These are phyloP conservation scores for Tricholoma sp. DNA, from an alignment of 768 basidiomycete genomes.

Conservation along the genomic window DNA sequence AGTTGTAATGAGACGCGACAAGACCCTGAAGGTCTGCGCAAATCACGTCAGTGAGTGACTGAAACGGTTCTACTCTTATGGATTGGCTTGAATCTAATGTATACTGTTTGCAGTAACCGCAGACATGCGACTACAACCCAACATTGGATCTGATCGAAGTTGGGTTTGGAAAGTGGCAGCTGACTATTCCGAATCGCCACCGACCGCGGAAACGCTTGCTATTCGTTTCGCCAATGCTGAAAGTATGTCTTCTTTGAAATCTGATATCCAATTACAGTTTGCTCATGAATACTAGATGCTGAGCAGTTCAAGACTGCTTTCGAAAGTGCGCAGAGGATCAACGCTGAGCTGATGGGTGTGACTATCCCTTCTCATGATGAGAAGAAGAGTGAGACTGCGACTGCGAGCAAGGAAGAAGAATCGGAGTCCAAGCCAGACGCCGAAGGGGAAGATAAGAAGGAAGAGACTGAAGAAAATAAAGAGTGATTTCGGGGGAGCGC, in stretches of 20 bases:
- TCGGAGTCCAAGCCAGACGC: conserved; percentile 21
- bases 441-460: conserved; percentile 26
- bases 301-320: conserved; percentile 85
- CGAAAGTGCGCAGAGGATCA: conserved; percentile 75
- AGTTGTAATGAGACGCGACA: conserved; percentile 99
- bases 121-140: conserved; percentile 94
- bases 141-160: conserved; percentile 97
- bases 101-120: conserved; percentile 52
- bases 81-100: not conserved
- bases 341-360: conserved; percentile 37
- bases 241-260: conserved; percentile 49
- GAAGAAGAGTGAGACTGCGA: conserved; percentile 22
- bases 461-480: conserved; percentile 19
- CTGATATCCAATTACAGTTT: not conserved
- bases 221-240: conserved; percentile 98
- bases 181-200: conserved; percentile 88
- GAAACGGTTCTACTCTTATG: not conserved
- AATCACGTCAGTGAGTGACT: conserved; percentile 83
- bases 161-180: conserved; percentile 99
- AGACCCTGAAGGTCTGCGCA: conserved; percentile 98
- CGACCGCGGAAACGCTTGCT: conserved; percentile 92
- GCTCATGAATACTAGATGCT: conserved; percentile 55
- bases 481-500: conserved; percentile 1
- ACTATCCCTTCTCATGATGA: conserved; percentile 22
- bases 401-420: conserved; percentile 15